Base-by-base conservation (phyloP, 148 eudicot genomes). In the Chenopodium album region DNA sequence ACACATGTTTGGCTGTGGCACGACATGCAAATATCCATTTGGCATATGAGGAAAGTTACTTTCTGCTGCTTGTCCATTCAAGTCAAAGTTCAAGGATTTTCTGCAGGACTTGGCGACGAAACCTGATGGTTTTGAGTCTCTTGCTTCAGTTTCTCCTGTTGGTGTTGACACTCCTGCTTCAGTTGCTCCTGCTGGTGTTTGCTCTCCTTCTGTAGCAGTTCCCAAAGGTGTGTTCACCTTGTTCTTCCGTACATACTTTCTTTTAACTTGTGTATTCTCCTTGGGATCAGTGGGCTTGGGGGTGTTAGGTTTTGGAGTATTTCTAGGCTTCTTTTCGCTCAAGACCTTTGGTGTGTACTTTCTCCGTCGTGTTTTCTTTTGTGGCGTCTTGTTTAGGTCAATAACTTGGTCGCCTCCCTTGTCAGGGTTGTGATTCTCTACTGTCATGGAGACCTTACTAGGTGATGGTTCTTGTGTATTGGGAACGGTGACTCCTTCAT, bases 281-380 rank as follows among this genome's bases (percentile, higher is more conserved):
- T 52, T 73, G 6, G 90, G 48, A 73, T 79, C 85, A 5, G 72
- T 72, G 7, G 88, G 80, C 67, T 84, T 85, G 34, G 92, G 87
- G 37, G 86, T 88, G 50, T 69, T 87, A 72, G 88, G 89, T 76
- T 89, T 92, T 64, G 84, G 88, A 47, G 86, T 85, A 76, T 74
- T 84, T 88, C 89, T 91, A 46, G 88, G 81, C 81, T 96, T 83
- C 76, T 90, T 89, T 86, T 96, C 99, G 28, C 44, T 82, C n/a
- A 96, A 79, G 56, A 96, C 99, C 83, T 96, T 96, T 14, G 99
- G 99, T 77, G 88, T 87, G 87, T 96, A 93, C 84, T 91, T 94
- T 84, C 82, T 94, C 75, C 92, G 90, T 76, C 92, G 89, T 66
- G 88, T 83, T 82, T 94, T 96, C 79, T 83, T 91, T 73, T 88